A percentile compares a stretch with the other conserved stretches of the same genome.
Evolutionary conservation across 192 early-diverging fungal genomes (phyloP).

Genomic region (Cladochytrium replicatum): DNA sequence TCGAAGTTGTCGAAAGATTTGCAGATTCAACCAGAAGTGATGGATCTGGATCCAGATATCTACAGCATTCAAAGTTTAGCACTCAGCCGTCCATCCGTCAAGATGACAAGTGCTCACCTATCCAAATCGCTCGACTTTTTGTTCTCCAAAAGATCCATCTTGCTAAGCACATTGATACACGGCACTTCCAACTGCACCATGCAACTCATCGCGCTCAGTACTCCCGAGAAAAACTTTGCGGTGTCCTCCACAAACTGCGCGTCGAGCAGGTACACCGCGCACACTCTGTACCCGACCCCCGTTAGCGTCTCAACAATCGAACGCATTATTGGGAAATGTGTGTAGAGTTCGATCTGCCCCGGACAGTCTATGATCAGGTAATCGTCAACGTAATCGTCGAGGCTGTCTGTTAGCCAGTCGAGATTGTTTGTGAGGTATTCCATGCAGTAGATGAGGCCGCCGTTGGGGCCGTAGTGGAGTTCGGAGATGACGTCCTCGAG

Average conservation of each 20-base stretch:
- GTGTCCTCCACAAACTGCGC: conserved; percentile 81
- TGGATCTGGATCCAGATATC: conserved; percentile 77
- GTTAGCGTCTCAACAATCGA: conserved; percentile 51
- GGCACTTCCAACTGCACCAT: conserved; percentile 88
- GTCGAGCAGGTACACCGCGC: conserved; percentile 76
- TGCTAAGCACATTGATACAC: conserved; percentile 83
- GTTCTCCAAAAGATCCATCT: conserved; percentile 75
- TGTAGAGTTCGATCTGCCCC: conserved; percentile 88
- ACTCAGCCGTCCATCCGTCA: too few relatives aligned
- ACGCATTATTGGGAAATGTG: conserved; percentile 84
- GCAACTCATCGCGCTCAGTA: conserved; percentile 79
- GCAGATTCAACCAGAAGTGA: conserved; percentile 57
- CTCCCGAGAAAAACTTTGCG: conserved; percentile 81
- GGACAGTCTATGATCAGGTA: conserved; percentile 86
- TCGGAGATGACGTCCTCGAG: conserved; percentile 89
- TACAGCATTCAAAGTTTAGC: too few relatives aligned
- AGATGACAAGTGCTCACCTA: conserved; percentile 27
- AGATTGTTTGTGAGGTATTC: conserved; percentile 83
- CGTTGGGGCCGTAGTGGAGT: conserved; percentile 84
- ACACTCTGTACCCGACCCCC: conserved; percentile 62
- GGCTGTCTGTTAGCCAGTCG: conserved; percentile 83
- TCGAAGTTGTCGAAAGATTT: conserved; percentile 49
- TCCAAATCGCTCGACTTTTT: too few relatives aligned
- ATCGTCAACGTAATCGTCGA: conserved; percentile 75
- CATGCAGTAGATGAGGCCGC: conserved; percentile 83